A percentile compares a stretch with the other conserved stretches of the same genome.
phyloP scores from a whole-genome alignment of 257 asterid genomes.

The Jaltomata sinuosa region DNA sequence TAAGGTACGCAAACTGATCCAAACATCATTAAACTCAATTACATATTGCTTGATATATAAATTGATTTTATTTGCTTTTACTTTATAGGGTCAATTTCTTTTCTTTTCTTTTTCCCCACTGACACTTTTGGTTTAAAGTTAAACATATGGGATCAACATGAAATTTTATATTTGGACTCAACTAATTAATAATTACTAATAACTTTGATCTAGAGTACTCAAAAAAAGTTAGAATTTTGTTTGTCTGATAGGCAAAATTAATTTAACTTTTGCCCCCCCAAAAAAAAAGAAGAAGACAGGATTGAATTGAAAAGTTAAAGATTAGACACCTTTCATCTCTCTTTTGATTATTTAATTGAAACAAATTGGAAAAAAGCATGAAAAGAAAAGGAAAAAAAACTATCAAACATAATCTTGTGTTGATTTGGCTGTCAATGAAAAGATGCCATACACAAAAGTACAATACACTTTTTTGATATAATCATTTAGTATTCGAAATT shows the following conservation, averaged over 20 bases:
- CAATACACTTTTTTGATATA: not conserved
- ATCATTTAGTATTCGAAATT: not conserved
- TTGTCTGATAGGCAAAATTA: not conserved
- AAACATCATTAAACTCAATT: no score
- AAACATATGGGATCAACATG: slow-evolving; percentile 4
- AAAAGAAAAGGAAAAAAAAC: not conserved
- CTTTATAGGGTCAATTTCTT: slow-evolving; percentile 10
- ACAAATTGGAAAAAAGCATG: not conserved
- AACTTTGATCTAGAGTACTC: not conserved
- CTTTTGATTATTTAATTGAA: not conserved
- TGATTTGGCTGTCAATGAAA: not conserved
- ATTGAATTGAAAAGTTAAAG: not conserved
- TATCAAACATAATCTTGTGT: not conserved
- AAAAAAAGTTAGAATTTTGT: not conserved
- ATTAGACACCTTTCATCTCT: not conserved
- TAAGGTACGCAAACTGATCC: no score
- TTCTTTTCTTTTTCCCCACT: not conserved
- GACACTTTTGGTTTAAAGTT: slow-evolving; percentile 22
- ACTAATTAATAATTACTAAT: not conserved
- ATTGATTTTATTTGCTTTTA: slow-evolving; percentile 7
- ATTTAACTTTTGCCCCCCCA: not conserved
- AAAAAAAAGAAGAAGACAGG: not conserved
- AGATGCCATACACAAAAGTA: not conserved
- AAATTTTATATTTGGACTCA: slow-evolving; percentile 11
- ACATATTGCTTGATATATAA: no score